Evolutionary conservation across 2,329 filamentous ascomycete species (phyloP).

Genomic region (Colletotrichum sp.): DNA sequence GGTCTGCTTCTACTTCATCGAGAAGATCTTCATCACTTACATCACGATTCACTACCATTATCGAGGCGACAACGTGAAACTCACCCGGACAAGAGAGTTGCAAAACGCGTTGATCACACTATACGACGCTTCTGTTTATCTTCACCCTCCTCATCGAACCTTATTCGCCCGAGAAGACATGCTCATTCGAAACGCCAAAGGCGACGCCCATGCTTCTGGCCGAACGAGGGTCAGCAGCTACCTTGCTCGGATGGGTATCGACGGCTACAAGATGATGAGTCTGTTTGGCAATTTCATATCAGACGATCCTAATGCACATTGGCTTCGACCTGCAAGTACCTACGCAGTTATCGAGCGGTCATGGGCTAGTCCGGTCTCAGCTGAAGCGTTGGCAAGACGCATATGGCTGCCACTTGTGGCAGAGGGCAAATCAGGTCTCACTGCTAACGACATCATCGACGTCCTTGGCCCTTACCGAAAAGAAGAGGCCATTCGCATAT

Average conservation of each 20-base stretch:
- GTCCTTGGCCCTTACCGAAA: constrained; percentile 28
- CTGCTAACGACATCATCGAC: constrained; percentile 27
- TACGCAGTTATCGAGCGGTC: constrained; percentile 30
- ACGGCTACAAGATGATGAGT: constrained; percentile 27
- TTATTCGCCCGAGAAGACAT: constrained; percentile 27
- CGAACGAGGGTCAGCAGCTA: constrained; percentile 27
- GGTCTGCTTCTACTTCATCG: constrained; percentile 29
- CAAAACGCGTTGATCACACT: constrained; percentile 30
- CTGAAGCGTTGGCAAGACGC: constrained; percentile 28
- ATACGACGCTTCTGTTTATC: constrained; percentile 28
- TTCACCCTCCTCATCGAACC: constrained; percentile 24
- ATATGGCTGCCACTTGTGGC: constrained; percentile 33
- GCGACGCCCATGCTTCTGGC: constrained; percentile 24
- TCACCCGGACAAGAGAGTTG: constrained; percentile 24
- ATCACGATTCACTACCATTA: constrained; percentile 33
- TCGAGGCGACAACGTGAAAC: constrained; percentile 23
- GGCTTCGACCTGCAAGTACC: constrained; percentile 28
- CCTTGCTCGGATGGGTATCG: constrained; percentile 27
- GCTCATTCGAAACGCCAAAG: constrained; percentile 29
- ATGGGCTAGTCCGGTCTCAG: constrained; percentile 27
- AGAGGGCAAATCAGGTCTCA: constrained; percentile 24
- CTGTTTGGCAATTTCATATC: constrained; percentile 32
- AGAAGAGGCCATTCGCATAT: constrained; percentile 25
- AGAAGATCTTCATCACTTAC: constrained; percentile 33
- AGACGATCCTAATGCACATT: constrained; percentile 25